Base-by-base conservation (phyloP, 805 yeast species). In the Maudiozyma barnettii region DNA sequence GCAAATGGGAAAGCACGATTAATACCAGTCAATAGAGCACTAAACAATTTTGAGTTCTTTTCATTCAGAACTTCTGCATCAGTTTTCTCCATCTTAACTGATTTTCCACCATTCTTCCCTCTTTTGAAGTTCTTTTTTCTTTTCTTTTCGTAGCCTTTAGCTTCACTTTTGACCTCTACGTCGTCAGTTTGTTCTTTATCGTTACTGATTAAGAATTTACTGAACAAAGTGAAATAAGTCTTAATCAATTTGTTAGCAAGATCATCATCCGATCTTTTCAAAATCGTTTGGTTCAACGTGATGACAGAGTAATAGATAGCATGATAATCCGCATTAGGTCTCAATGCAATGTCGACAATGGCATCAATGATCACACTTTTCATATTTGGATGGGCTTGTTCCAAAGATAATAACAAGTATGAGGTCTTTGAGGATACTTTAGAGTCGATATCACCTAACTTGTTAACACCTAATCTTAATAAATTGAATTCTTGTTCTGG, bases 401-500 rank as follows among this genome's bases (percentile, higher is more conserved):
- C 85, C 39, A 89, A 68, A 57, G 83, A 82, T 53, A 90, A 72
- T 41, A 93, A 69, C 53, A 82, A 81, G 64, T 78, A 87, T 5
- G 97, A 89, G 1, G 95, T 79, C 60, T 86, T 86, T 0, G 98
- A 84, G 1, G 95, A 79, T 5, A 93, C 96, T 62, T 88, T 88
- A 52, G 86, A 84, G 52, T 91, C 96, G 40, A 77, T 76, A 63
- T 93, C 99, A 68, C 99, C 99, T 35, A 93, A 73, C 64, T 93
- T 93, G 65, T 93, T 93, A 41, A 89, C 93, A 45, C 95, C 96
- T 46, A 93, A 73, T 56, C 89, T 77, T 57, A 93, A 73, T 54
- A 93, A 71, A 64, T 93, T 93, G 45, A 82, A 95, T 66, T 93
- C 99, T 71, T 93, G 99, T 69, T 93, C 99, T 4, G 99, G 98